phyloP scores from a whole-genome alignment of 1,284 basidiomycete genomes.

The Microbotryum scabiosae region DNA sequence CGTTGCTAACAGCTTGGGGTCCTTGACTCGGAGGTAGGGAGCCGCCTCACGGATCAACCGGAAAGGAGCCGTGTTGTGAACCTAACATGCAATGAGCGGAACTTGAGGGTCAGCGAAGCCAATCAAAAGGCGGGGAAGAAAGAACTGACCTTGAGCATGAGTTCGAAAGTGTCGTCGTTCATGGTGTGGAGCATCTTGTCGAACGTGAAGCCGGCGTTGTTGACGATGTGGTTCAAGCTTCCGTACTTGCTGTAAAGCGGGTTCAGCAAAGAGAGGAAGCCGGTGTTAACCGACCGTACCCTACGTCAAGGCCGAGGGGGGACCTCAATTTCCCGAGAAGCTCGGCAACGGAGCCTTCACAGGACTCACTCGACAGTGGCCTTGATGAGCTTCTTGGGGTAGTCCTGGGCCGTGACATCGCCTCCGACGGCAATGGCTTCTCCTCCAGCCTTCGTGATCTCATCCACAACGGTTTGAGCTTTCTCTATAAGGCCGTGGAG shows the following conservation, averaged over 20 bases:
- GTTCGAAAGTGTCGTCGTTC: slow-evolving; percentile 68
- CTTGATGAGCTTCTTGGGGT: slow-evolving; percentile 66
- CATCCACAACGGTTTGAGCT: slow-evolving; percentile 56
- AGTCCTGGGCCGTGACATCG: slow-evolving; percentile 70
- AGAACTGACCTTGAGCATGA: slow-evolving; percentile 56
- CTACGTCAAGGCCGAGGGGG: no score
- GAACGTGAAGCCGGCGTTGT: slow-evolving; percentile 58
- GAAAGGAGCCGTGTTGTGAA: slow-evolving; percentile 76
- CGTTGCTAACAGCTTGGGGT: slow-evolving; percentile 42
- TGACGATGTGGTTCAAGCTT: slow-evolving; percentile 71
- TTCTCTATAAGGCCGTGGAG: slow-evolving; percentile 46
- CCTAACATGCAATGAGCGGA: no score
- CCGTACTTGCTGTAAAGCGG: slow-evolving; percentile 54
- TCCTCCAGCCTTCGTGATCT: slow-evolving; percentile 65
- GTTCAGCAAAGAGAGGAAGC: no score
- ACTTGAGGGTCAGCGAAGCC: no score
- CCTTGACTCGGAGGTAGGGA: slow-evolving; percentile 75
- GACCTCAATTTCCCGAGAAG: no score
- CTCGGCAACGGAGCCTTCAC: no score
- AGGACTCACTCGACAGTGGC: slow-evolving; percentile 60
- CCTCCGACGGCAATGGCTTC: slow-evolving; percentile 62
- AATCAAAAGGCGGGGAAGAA: no score
- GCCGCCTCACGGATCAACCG: slow-evolving; percentile 72
- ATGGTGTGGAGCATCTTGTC: slow-evolving; percentile 71
- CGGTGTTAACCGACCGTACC: no score